Percentiles rank a stretch among this genome's conserved stretches.
phyloP scores from a whole-genome alignment of 164 flowering plant species.

The Umbilicus rupestris region DNA sequence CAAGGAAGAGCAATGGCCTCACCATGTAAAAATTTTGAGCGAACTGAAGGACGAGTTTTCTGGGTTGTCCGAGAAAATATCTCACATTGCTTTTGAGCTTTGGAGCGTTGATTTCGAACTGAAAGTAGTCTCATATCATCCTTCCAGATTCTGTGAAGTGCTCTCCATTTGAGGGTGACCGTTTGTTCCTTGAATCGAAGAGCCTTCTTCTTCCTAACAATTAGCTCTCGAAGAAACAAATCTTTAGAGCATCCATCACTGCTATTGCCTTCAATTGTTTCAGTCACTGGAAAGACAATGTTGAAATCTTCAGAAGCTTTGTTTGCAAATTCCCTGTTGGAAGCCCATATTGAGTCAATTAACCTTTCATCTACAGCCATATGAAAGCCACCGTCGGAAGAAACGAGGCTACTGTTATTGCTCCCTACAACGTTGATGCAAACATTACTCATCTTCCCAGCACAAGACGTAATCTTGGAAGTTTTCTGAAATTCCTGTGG shows the following conservation, averaged over 20 bases:
- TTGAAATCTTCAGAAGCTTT: conserved; percentile 39
- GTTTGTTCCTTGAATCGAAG: conserved; percentile 64
- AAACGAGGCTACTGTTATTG: conserved; percentile 3
- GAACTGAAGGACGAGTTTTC: conserved; percentile 58
- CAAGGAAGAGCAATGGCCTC: conserved; percentile 8
- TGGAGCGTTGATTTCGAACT: conserved; percentile 43
- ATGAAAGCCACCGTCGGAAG: conserved; percentile 1
- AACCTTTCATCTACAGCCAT: conserved; percentile 15
- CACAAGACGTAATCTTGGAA: background rate
- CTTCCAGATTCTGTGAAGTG: conserved; percentile 65
- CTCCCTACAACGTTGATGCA: conserved; percentile 10
- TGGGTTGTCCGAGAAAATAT: conserved; percentile 33
- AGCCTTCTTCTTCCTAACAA: conserved; percentile 32
- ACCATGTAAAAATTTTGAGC: conserved; percentile 50
- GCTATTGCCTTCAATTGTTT: conserved; percentile 16
- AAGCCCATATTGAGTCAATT: conserved; percentile 27
- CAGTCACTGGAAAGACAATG: conserved; percentile 33
- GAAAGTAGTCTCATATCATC: conserved; percentile 64
- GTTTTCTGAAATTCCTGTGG: background rate
- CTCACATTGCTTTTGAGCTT: conserved; percentile 61
- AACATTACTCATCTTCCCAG: background rate
- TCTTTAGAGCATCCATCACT: conserved; percentile 14
- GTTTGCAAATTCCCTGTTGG: conserved; percentile 52
- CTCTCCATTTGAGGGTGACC: conserved; percentile 58
- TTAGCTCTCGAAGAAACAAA: conserved; percentile 30